phyloP scores from a whole-genome alignment of 148 eudicot genomes.

The Limonium bicolor region DNA sequence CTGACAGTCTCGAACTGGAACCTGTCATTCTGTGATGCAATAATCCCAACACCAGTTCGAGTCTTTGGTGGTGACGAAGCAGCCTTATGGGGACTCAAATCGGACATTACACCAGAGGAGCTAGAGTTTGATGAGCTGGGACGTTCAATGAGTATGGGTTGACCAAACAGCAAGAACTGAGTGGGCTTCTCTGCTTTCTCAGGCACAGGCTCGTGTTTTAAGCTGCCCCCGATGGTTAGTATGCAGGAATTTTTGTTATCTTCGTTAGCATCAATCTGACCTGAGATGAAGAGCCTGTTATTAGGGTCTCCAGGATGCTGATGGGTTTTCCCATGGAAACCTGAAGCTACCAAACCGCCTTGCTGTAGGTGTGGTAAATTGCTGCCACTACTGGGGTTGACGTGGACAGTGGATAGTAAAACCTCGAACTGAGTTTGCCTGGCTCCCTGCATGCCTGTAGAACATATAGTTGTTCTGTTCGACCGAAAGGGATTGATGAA shows the following conservation, averaged over 20 bases:
- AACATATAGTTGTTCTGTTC: slow-evolving; percentile 7
- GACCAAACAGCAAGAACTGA: slow-evolving; percentile 73
- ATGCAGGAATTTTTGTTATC: slow-evolving; percentile 49
- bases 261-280: slow-evolving; percentile 13
- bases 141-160: slow-evolving; percentile 58
- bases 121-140: slow-evolving; percentile 43
- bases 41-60: slow-evolving; percentile 18
- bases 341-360: slow-evolving; percentile 37
- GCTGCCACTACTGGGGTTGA: slow-evolving; percentile 31
- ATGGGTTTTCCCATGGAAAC: slow-evolving; percentile 25
- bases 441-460: slow-evolving; percentile 99
- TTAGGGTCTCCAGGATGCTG: slow-evolving; percentile 19
- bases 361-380: slow-evolving; percentile 43
- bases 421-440: slow-evolving; percentile 81
- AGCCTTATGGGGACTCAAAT: slow-evolving; percentile 26
- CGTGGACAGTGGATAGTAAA: slow-evolving; percentile 19
- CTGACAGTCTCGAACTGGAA: slow-evolving; percentile 19
- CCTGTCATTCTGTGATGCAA: slow-evolving; percentile 11
- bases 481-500: slow-evolving; percentile 50
- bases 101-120: slow-evolving; percentile 21
- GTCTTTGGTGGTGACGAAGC: slow-evolving; percentile 28
- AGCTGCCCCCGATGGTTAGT: slow-evolving; percentile 53
- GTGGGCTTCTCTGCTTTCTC: slow-evolving; percentile 20
- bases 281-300: slow-evolving; percentile 10
- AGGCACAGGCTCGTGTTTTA: slow-evolving; percentile 22